Evolutionary conservation across 192 early-diverging fungal genomes (phyloP).

Genomic region (Entomortierella lignicola): DNA sequence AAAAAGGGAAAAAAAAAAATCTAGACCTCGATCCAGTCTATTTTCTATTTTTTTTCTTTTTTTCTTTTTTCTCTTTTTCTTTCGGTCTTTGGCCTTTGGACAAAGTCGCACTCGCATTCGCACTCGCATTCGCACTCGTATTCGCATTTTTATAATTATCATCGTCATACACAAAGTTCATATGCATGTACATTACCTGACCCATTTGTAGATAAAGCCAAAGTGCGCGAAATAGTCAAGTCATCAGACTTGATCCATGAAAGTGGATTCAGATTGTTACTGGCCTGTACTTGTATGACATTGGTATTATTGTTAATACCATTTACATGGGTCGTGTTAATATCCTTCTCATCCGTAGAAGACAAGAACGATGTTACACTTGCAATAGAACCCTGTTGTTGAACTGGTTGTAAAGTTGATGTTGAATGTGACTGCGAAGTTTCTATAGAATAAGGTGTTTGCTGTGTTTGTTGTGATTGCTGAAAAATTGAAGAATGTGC

Average conservation of each 20-base stretch:
- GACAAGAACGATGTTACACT: not conserved
- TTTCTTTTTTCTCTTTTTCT: no score
- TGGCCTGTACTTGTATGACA: no score
- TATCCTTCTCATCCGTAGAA: not conserved
- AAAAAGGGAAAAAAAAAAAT: no score
- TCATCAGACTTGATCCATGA: slow-evolving; percentile 17
- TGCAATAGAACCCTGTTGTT: not conserved
- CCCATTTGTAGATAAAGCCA: slow-evolving; percentile 3
- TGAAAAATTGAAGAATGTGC: not conserved
- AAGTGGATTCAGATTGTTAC: not conserved
- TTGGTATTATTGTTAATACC: not conserved
- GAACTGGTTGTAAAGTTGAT: not conserved
- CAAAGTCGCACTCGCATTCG: no score
- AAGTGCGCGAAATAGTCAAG: slow-evolving; percentile 6
- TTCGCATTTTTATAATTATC: not conserved
- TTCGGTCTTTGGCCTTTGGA: no score
- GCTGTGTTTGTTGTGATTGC: slow-evolving; percentile 9
- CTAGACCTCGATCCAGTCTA: no score
- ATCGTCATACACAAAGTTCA: no score
- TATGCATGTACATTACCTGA: no score
- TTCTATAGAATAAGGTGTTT: not conserved
- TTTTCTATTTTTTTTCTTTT: no score
- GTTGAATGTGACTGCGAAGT: slow-evolving; percentile 8
- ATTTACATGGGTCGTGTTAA: not conserved
- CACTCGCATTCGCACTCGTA: no score